A percentile compares a stretch with the other conserved stretches of the same genome.
phyloP scores from a whole-genome alignment of 169 alveolate species.

The Cryptosporidium ryanae region DNA sequence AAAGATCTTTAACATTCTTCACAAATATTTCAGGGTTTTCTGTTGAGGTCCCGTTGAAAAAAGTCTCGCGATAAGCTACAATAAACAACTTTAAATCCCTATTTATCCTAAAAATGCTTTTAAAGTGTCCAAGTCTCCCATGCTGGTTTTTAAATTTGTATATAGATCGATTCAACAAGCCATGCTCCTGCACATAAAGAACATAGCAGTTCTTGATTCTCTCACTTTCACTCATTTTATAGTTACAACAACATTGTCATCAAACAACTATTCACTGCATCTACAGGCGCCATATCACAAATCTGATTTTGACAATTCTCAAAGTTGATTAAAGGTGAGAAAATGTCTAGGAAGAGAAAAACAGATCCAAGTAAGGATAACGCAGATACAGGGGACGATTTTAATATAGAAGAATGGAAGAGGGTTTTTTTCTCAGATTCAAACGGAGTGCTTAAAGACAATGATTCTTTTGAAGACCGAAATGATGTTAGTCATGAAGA shows the following conservation, averaged over 20 bases:
- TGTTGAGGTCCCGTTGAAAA: slow-evolving; percentile 4
- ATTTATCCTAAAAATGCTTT: slow-evolving; percentile 29
- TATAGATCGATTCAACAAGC: slow-evolving; percentile 18
- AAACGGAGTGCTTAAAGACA: not conserved
- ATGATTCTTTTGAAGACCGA: not conserved
- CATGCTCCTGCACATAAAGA: slow-evolving; percentile 19
- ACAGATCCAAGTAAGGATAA: no score
- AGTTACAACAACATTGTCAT: no score
- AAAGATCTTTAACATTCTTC: slow-evolving; percentile 26
- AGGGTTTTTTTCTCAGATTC: slow-evolving; percentile 18
- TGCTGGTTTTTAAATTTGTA: slow-evolving; percentile 71
- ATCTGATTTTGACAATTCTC: not conserved
- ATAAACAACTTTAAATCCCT: slow-evolving; percentile 35
- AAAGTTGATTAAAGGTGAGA: no score
- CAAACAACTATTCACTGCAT: no score
- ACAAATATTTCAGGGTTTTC: slow-evolving; percentile 25
- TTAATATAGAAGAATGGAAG: slow-evolving; percentile 50
- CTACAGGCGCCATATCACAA: slow-evolving; percentile 1
- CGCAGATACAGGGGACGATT: no score
- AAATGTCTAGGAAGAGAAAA: no score
- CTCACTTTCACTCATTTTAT: not conserved
- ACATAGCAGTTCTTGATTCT: slow-evolving; percentile 2
- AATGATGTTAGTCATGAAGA: not conserved
- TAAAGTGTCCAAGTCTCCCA: slow-evolving; percentile 52
- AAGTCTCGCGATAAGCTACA: slow-evolving; percentile 30